Evolutionary conservation across 1,284 basidiomycete genomes (phyloP).

Genomic region (Lentinus polychrous): DNA sequence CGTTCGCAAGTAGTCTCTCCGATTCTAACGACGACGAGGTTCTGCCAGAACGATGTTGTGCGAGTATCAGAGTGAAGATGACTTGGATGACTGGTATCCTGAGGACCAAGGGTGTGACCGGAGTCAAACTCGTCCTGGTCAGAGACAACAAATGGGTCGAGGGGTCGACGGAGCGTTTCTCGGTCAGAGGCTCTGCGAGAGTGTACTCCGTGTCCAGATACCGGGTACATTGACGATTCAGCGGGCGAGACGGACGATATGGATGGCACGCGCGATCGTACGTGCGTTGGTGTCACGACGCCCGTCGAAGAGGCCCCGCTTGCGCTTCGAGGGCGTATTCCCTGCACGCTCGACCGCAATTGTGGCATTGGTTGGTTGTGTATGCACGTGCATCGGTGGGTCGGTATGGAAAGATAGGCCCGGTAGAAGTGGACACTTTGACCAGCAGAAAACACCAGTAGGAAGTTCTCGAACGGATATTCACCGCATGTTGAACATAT

Average conservation of each 20-base stretch:
- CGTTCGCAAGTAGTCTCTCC: conserved; percentile 59
- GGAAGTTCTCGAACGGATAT: conserved; percentile 54
- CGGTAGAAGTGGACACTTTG: conserved; percentile 55
- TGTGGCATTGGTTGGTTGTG: conserved; percentile 35
- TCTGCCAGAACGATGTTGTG: conserved; percentile 38
- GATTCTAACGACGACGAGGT: conserved; percentile 45
- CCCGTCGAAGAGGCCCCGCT: conserved; percentile 44
- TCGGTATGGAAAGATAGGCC: conserved; percentile 49
- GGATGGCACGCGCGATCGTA: conserved; percentile 33
- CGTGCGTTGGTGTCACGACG: conserved; percentile 34
- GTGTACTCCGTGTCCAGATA: conserved; percentile 72
- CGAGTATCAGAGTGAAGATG: conserved; percentile 22
- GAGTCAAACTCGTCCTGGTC: conserved; percentile 43
- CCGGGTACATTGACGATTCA: conserved; percentile 54
- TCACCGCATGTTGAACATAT: conserved; percentile 65
- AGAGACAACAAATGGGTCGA: conserved; percentile 43
- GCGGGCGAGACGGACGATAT: conserved; percentile 30
- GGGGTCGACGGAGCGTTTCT: conserved; percentile 42
- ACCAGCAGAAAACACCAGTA: conserved; percentile 55
- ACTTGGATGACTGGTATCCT: conserved; percentile 28
- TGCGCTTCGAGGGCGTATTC: conserved; percentile 51
- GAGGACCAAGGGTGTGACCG: conserved; percentile 26
- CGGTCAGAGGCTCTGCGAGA: conserved; percentile 65
- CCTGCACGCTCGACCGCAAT: conserved; percentile 34
- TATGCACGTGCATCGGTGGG: conserved; percentile 60